Base-by-base conservation (phyloP, 129 eudicot species). In the Helichrysum umbraculigerum region DNA sequence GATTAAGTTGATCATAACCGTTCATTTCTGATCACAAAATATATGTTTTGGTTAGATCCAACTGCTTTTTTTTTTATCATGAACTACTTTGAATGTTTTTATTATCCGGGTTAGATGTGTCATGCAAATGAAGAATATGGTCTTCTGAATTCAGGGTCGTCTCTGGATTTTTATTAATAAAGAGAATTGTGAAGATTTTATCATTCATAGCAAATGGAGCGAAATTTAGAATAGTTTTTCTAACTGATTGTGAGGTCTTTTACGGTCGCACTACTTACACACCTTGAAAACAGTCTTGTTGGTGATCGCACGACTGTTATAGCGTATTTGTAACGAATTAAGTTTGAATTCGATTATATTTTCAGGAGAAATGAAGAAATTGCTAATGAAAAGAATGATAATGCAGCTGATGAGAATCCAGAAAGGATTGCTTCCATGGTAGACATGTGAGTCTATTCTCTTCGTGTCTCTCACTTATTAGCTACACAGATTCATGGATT, bases 381-480 rank as follows among this genome's bases (percentile, higher is more conserved):
- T 68, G 84, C 84, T 1, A 80, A 29, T 22, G 88, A 87, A 59
- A 82, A 70, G 87, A 89, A 87, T 70, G 82, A 78, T 62, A 88
- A 78, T 17, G 97, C 97, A 5, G 87, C 85, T 19, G 90, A 81
- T 1, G 83, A 89, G 52, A 71, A 80, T 74, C 96, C 96, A 51
- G 96, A 91, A 57, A 61, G 70, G 30, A 52, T 91, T 74, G 97
- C 86, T 81, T 77, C 89, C 33, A 78, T 87, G 90, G 96, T 91
- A 61, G 69, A 87, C 66, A 79, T 79, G 97, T 91, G 83, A 91
- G 92, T 76, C 76, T 68, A 63, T 74, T 65, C 76, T 77, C 66
- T 28, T 28, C 5, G 6, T 42, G 17, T 67, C 73, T 19, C 78
- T 70, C 51, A 72, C 78, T 72, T 63, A 5, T 76, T 76, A 70